Evolutionary conservation across 371 early-diverging fungal genomes (phyloP).

Genomic region (Mortierella polycephala): DNA sequence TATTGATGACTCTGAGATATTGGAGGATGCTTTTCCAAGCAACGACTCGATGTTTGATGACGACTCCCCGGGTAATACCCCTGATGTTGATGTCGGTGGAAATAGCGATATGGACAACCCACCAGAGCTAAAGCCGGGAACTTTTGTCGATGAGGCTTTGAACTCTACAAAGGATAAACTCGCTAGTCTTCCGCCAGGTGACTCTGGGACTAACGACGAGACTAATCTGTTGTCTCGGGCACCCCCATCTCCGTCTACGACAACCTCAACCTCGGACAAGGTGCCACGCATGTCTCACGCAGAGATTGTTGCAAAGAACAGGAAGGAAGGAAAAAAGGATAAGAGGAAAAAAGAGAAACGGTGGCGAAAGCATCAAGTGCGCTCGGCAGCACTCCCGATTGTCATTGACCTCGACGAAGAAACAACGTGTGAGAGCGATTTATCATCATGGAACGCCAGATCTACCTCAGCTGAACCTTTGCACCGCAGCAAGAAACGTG

Average conservation of each 20-base stretch:
- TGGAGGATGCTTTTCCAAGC: neutral
- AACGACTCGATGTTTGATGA: neutral
- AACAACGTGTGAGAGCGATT: too few species aligned
- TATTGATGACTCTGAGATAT: constrained; percentile 36
- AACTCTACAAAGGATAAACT: neutral
- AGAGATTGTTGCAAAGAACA: neutral
- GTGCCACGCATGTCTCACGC: too few species aligned
- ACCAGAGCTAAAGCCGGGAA: neutral
- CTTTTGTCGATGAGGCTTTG: neutral
- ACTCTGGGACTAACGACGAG: too few species aligned
- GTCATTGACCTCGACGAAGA: too few species aligned
- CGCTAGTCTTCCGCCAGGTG: too few species aligned
- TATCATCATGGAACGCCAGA: too few species aligned
- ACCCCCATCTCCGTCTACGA: neutral
- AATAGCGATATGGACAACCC: neutral
- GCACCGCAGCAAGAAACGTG: too few species aligned
- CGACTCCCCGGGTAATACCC: too few species aligned
- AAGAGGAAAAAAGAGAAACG: neutral
- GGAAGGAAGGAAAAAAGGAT: neutral
- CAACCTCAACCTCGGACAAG: neutral
- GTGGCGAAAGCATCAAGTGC: neutral
- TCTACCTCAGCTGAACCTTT: too few species aligned
- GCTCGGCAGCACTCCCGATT: neutral
- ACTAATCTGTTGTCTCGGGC: neutral
- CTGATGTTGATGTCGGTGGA: neutral